Evolutionary conservation across 176 grass and related monocot species (phyloP).

Genomic region (Aegilops bicornis): DNA sequence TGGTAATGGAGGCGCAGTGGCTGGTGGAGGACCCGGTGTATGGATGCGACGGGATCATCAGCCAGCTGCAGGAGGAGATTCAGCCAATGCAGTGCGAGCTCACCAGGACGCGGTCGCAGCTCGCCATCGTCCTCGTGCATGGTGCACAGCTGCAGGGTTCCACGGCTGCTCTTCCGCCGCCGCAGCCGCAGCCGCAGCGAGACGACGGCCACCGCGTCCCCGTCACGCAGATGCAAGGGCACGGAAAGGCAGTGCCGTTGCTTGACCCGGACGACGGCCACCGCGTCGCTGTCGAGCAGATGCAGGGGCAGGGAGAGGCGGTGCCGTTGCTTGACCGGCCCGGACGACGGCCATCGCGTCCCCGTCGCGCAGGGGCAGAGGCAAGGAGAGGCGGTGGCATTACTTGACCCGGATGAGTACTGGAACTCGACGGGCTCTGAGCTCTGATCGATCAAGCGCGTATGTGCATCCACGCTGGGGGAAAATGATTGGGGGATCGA

Average conservation of each 20-base stretch:
- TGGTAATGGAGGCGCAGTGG: slow-evolving; percentile 58
- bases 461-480: not conserved
- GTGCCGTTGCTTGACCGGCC: no score
- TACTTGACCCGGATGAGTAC: not conserved
- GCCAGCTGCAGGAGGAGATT: slow-evolving; percentile 53
- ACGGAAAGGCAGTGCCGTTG: not conserved
- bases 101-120: slow-evolving; percentile 40
- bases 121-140: slow-evolving; percentile 26
- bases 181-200: no score
- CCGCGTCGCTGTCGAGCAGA: no score
- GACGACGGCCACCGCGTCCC: not conserved
- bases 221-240: not conserved
- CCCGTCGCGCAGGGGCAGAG: no score
- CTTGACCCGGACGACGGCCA: slow-evolving; percentile 22
- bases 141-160: not conserved
- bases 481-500: not conserved
- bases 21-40: slow-evolving; percentile 76
- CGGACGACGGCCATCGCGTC: no score
- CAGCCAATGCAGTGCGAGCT: slow-evolving; percentile 44
- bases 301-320: no score
- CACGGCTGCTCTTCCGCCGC: not conserved
- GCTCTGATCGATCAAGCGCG: not conserved
- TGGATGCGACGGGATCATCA: slow-evolving; percentile 49
- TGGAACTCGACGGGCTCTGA: slow-evolving; percentile 29
- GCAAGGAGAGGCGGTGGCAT: no score